These are phyloP conservation scores for Solanum dulcamara DNA, from an alignment of 257 asterid genomes.

Conservation along the genomic window DNA sequence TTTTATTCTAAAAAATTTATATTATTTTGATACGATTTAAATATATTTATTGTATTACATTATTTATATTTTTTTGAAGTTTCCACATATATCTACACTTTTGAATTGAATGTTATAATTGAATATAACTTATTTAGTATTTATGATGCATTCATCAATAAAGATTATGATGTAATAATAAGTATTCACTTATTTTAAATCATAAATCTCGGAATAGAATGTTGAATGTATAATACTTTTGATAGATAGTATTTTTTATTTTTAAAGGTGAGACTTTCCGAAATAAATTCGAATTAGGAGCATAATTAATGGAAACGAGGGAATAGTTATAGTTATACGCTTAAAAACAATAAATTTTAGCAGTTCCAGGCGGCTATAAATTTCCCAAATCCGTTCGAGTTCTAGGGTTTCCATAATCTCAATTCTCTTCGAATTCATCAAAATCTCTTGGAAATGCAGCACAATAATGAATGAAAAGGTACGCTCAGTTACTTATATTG, in stretches of 20 bases:
- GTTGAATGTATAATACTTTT: too few relatives aligned
- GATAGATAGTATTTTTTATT: too few relatives aligned
- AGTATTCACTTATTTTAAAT: too few relatives aligned
- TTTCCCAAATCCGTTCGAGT: conserved; percentile 1
- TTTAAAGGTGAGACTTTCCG: not conserved
- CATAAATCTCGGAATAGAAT: not conserved
- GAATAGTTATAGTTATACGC: not conserved
- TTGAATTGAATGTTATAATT: not conserved
- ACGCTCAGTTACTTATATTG: conserved; percentile 4
- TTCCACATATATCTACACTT: not conserved
- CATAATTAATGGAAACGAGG: not conserved
- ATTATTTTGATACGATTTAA: not conserved
- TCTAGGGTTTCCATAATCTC: conserved; percentile 12
- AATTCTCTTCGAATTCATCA: conserved; percentile 4
- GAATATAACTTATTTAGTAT: not conserved
- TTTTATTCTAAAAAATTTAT: too few relatives aligned
- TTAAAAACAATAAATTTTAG: not conserved
- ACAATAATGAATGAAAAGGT: conserved; percentile 19
- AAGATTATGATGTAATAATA: too few relatives aligned
- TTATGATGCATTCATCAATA: too few relatives aligned
- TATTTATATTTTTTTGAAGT: not conserved
- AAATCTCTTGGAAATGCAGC: not conserved
- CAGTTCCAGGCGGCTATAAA: not conserved
- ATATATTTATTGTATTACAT: not conserved
- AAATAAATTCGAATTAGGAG: not conserved